phyloP scores from a whole-genome alignment of 2,329 filamentous ascomycete species.

The Ophiostoma quercus region DNA sequence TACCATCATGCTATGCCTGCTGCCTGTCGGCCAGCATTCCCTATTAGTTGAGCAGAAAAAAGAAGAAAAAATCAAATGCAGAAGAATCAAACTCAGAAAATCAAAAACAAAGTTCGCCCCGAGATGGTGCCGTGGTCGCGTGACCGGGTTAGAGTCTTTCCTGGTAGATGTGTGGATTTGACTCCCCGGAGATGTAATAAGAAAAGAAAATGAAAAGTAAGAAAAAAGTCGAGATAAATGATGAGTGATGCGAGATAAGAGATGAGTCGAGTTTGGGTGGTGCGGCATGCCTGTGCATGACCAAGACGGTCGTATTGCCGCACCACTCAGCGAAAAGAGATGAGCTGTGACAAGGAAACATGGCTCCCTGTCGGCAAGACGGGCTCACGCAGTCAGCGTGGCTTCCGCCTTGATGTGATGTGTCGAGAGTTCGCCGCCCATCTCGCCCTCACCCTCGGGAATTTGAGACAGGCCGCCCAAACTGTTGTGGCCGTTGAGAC shows the following conservation, averaged over 20 bases:
- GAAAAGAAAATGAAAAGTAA: background rate
- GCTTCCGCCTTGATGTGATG: constrained; percentile 36
- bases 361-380: background rate
- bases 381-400: constrained; percentile 32
- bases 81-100: constrained; percentile 13
- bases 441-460: constrained; percentile 53
- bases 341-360: background rate
- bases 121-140: constrained; percentile 20
- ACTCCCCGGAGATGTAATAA: constrained; percentile 1
- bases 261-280: background rate
- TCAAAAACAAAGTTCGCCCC: background rate
- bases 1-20: constrained; percentile 2
- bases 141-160: constrained; percentile 21
- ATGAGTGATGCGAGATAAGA: background rate
- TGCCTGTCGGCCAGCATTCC: background rate
- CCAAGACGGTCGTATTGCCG: constrained; percentile 15
- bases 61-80: background rate
- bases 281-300: constrained; percentile 16
- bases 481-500: constrained; percentile 20
- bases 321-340: background rate
- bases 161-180: constrained; percentile 5
- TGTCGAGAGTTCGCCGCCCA: constrained; percentile 35
- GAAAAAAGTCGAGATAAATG: background rate
- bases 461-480: constrained; percentile 52
- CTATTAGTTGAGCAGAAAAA: background rate